Conservation (phyloP, 2,329 filamentous ascomycete species). For the Corniculantispora saksenae region DNA sequence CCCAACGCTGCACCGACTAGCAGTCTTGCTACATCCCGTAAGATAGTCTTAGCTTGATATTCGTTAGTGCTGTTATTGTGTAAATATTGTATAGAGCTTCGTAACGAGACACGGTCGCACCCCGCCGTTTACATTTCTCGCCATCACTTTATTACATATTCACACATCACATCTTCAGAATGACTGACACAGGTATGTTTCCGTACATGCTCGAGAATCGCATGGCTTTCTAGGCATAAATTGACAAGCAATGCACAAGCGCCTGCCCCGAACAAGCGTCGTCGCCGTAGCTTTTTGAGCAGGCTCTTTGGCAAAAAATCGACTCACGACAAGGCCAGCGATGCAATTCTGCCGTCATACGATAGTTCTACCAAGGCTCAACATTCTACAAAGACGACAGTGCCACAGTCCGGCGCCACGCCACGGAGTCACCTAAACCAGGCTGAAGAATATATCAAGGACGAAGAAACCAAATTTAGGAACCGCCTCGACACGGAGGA, state of each 20-base stretch:
- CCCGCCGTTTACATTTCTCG: too few species aligned
- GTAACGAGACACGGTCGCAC: too few species aligned
- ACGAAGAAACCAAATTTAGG: not conserved
- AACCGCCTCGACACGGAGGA: not conserved
- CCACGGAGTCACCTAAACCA: not conserved
- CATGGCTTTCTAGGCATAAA: too few species aligned
- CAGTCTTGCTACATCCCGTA: not conserved
- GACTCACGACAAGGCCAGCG: not conserved
- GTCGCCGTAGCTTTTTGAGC: not conserved
- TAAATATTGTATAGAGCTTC: too few species aligned
- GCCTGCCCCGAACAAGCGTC: not conserved
- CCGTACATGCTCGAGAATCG: too few species aligned
- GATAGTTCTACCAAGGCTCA: not conserved
- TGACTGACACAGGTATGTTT: not conserved
- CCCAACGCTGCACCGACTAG: not conserved
- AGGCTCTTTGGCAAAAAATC: not conserved
- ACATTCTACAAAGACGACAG: too few species aligned
- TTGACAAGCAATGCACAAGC: not conserved
- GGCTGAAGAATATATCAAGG: not conserved
- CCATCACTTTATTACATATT: not conserved
- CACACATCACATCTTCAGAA: not conserved
- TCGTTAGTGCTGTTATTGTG: too few species aligned
- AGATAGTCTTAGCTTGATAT: too few species aligned
- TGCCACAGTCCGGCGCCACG: too few species aligned
- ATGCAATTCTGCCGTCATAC: not conserved